phyloP scores from a whole-genome alignment of 306 rosid genomes.

The Quercus mongolica region DNA sequence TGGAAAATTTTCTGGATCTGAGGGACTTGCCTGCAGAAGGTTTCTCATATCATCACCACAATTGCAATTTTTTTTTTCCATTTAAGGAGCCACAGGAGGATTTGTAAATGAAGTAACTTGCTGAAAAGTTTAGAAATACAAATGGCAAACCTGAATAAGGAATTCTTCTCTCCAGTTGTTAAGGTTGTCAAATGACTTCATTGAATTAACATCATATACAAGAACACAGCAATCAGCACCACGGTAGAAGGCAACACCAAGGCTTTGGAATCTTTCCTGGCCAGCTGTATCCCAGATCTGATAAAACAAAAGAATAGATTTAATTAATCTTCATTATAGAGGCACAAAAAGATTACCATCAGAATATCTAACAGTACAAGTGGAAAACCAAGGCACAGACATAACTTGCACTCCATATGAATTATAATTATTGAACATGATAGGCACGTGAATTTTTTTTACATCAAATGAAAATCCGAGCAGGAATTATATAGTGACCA shows the following conservation, averaged over 20 bases:
- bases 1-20: constrained; percentile 98
- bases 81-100: neutral
- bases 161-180: constrained; percentile 99
- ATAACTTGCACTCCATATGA: neutral
- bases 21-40: constrained; percentile 87
- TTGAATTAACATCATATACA: constrained; percentile 93
- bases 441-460: neutral
- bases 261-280: constrained; percentile 98
- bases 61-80: neutral
- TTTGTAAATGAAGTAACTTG: neutral
- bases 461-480: neutral
- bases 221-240: constrained; percentile 99
- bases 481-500: neutral
- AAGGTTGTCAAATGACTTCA: constrained; percentile 96
- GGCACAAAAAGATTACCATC: neutral
- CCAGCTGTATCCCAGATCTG: constrained; percentile 99
- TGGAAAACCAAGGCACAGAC: constrained; percentile 7
- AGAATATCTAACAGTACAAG: neutral
- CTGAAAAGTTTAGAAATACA: neutral
- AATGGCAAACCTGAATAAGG: constrained; percentile 71
- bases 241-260: constrained; percentile 98
- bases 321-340: neutral
- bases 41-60: constrained; percentile 17
- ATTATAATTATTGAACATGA: neutral
- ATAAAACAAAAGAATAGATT: constrained; percentile 5